Conservation (phyloP, 257 asterid species). For the Ilex aquifolium region DNA sequence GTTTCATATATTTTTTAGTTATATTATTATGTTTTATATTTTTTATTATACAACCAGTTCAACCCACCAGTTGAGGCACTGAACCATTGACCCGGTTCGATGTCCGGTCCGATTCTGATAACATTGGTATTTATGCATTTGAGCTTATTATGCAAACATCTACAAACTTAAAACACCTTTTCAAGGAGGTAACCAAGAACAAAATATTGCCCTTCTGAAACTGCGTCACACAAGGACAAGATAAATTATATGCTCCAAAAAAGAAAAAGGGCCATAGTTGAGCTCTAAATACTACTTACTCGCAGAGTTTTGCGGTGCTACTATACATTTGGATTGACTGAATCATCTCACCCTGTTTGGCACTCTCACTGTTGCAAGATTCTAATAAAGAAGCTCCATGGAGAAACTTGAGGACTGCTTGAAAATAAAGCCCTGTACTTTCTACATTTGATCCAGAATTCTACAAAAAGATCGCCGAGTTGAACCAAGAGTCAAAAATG, state of each 20-base stretch:
- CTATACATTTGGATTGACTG: constrained; percentile 79
- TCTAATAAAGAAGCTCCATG: constrained; percentile 92
- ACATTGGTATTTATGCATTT: too few relatives aligned
- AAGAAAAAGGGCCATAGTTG: neutral
- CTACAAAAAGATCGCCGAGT: constrained; percentile 35
- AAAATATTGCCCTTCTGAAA: neutral
- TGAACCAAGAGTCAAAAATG: constrained; percentile 12
- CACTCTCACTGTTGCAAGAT: constrained; percentile 61
- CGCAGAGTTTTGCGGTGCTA: constrained; percentile 97
- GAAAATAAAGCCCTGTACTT: constrained; percentile 69
- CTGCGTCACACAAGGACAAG: too few relatives aligned
- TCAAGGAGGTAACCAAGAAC: neutral
- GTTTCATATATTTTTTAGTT: too few relatives aligned
- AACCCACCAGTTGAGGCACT: too few relatives aligned
- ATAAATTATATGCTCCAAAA: neutral
- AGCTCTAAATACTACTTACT: constrained; percentile 46
- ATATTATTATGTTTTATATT: too few relatives aligned
- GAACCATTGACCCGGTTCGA: too few relatives aligned
- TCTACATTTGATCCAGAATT: constrained; percentile 68
- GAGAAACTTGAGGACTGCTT: constrained; percentile 93
- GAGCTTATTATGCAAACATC: too few relatives aligned
- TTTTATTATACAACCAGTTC: too few relatives aligned
- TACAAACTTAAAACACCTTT: neutral
- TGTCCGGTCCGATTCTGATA: too few relatives aligned
- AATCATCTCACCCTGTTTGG: constrained; percentile 64